phyloP scores from a whole-genome alignment of 139 green algal species.

The Zygnema cylindricum region DNA sequence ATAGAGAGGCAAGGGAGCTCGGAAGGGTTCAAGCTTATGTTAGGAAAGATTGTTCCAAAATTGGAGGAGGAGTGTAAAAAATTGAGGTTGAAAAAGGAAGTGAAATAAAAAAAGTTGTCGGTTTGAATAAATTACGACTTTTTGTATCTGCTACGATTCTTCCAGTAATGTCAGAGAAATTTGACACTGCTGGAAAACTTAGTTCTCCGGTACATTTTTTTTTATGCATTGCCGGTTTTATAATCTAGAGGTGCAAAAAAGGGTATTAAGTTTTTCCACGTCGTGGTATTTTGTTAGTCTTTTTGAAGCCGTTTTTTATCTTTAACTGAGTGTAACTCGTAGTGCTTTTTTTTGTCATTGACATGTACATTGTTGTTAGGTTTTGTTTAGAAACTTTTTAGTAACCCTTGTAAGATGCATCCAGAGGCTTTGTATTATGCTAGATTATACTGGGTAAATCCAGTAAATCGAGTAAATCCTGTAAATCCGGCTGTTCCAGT shows the following conservation, averaged over 20 bases:
- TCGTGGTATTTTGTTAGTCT: too few species aligned
- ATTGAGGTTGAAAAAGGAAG: not conserved
- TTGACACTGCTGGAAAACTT: not conserved
- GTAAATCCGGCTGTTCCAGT: too few species aligned
- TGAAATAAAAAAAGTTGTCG: not conserved
- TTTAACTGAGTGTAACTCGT: too few species aligned
- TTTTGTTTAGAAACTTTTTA: too few species aligned
- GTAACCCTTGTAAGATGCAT: too few species aligned
- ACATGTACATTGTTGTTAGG: too few species aligned
- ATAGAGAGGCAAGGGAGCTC: constrained; percentile 12
- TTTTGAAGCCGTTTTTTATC: too few species aligned
- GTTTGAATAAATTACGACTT: not conserved
- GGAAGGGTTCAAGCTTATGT: constrained; percentile 49
- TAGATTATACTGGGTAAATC: too few species aligned
- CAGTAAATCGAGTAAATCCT: too few species aligned
- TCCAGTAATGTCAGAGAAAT: not conserved
- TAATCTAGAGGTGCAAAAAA: not conserved
- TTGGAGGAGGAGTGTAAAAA: constrained; percentile 20
- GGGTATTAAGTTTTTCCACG: too few species aligned
- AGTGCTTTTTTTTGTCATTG: too few species aligned
- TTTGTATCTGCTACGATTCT: constrained; percentile 4
- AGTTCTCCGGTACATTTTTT: not conserved
- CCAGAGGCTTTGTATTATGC: too few species aligned
- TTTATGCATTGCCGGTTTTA: not conserved
- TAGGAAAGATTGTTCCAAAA: constrained; percentile 34